Evolutionary conservation across 768 basidiomycete genomes (phyloP).

Genomic region (Psilocybe cyanescens): DNA sequence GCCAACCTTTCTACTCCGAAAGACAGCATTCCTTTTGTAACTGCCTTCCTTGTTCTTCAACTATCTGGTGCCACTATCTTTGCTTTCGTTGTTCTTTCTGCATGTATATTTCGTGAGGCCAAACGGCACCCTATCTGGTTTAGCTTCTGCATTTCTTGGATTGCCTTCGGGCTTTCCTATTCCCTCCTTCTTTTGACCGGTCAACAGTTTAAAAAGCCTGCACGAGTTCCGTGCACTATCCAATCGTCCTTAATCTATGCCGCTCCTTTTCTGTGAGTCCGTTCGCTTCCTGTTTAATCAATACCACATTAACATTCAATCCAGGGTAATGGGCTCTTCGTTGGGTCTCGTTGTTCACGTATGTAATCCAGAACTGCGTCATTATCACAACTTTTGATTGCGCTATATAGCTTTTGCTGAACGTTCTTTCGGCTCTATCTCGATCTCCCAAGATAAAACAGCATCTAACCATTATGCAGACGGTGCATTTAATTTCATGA

Average conservation of each 20-base stretch:
- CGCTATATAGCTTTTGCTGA: constrained; percentile 31
- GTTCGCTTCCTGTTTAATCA: background rate
- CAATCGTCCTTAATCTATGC: constrained; percentile 38
- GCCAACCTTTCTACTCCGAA: background rate
- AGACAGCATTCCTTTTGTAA: constrained; percentile 15
- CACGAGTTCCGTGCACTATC: constrained; percentile 28
- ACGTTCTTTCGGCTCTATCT: constrained; percentile 32
- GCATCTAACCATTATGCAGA: background rate
- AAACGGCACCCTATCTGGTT: constrained; percentile 38
- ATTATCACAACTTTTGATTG: background rate
- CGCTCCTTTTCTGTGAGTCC: constrained; percentile 36
- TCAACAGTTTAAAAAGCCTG: constrained; percentile 28
- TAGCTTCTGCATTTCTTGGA: constrained; percentile 40
- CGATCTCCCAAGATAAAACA: constrained; percentile 21
- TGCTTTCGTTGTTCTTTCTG: constrained; percentile 27
- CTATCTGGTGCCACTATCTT: constrained; percentile 30
- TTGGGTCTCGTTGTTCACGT: constrained; percentile 32
- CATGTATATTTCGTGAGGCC: constrained; percentile 26
- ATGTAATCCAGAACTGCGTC: background rate
- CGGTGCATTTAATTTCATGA: constrained; percentile 13
- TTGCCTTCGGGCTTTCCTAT: constrained; percentile 37
- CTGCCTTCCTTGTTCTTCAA: constrained; percentile 34
- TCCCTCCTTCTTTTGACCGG: constrained; percentile 36
- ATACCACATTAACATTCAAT: background rate
- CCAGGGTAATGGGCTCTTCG: constrained; percentile 29